Evolutionary conservation across 139 green algal species (phyloP), one percentile per base, ranked within the genome.

Genomic region (Chlorella sp.): DNA sequence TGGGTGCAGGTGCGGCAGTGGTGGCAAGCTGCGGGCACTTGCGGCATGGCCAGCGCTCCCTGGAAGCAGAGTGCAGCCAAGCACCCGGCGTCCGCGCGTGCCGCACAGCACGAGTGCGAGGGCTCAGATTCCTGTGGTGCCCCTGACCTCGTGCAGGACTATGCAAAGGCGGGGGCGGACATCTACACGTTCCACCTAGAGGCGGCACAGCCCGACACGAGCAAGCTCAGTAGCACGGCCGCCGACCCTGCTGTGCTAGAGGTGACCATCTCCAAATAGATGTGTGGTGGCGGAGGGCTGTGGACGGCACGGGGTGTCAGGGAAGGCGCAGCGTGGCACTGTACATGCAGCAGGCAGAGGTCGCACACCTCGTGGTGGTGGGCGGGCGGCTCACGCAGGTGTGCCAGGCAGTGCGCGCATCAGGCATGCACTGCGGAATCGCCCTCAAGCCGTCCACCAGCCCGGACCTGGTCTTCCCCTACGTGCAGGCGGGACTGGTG

Each of bases 151-250:
- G 1, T 1, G 2, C 80, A 88, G 77, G 80, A 85, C 49, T 90
- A 93, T 73, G 82, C 82, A 10, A 80, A 87, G 65, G 92, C 92
- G 3, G 94, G 93, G 14, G 93, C 92, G 3, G 75, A 86, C 69
- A 92, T 91, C 82, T 94, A 94, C 81, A 97, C 92, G 0, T 98
- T 98, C 83, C 93, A 98, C 71, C 70, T 97, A 22, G 93, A 98
- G 67, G 79, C 82, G 1, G 67, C 36, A 0, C 51, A 35, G 60
- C 65, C 35, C 31, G 73, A 78, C 64, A 23, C 33, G 27, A 29
- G 73, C 70, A 10, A 35, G 20, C 70, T 76, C 32, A 33, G 5
- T 1, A 31, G 62, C 20, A 70, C 36, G 1, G 36, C 29, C 1
- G 1, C 31, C 0, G 33, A 77, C 30, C 55, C 35, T 0, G 55